phyloP scores from a whole-genome alignment of 805 yeast species.

The Priceomyces melissophilus region DNA sequence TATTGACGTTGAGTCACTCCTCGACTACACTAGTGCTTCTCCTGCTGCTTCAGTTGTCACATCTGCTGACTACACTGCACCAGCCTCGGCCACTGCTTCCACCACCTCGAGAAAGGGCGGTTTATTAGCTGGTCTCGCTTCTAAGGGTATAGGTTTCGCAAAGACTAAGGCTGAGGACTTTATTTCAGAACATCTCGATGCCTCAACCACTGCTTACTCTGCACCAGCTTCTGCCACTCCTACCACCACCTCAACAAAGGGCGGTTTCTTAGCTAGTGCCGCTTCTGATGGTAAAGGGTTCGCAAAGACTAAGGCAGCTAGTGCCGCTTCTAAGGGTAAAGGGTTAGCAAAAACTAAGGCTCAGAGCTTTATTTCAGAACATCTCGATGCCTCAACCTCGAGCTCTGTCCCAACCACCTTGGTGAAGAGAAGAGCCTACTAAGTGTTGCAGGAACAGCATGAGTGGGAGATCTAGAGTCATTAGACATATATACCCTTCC shows the following conservation, averaged over 20 bases:
- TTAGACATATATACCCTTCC: constrained; percentile 2
- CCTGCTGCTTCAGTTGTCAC: constrained; percentile 6
- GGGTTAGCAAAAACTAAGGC: constrained; percentile 18
- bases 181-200: constrained; percentile 5
- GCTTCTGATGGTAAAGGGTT: constrained; percentile 14
- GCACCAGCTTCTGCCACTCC: constrained; percentile 2
- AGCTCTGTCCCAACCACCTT: constrained; percentile 20
- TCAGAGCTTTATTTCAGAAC: constrained; percentile 7
- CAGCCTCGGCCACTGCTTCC: constrained; percentile 2
- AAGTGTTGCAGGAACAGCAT: constrained; percentile 7
- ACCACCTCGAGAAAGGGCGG: constrained; percentile 1
- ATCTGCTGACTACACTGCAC: constrained; percentile 5
- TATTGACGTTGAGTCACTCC: constrained; percentile 7
- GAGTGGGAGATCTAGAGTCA: background rate
- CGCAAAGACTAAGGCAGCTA: constrained; percentile 14
- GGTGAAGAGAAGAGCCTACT: constrained; percentile 23
- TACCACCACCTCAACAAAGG: too few species aligned
- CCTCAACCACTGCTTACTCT: too few species aligned
- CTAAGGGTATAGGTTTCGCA: constrained; percentile 15
- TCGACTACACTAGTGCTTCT: constrained; percentile 2
- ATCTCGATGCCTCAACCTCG: constrained; percentile 10
- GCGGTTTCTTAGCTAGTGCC: background rate
- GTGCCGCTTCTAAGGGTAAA: constrained; percentile 10
- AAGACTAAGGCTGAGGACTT: constrained; percentile 15
- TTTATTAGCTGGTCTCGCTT: background rate